phyloP scores from a whole-genome alignment of 2,329 filamentous ascomycete species.

The Macrophomina pseudophaseolina region DNA sequence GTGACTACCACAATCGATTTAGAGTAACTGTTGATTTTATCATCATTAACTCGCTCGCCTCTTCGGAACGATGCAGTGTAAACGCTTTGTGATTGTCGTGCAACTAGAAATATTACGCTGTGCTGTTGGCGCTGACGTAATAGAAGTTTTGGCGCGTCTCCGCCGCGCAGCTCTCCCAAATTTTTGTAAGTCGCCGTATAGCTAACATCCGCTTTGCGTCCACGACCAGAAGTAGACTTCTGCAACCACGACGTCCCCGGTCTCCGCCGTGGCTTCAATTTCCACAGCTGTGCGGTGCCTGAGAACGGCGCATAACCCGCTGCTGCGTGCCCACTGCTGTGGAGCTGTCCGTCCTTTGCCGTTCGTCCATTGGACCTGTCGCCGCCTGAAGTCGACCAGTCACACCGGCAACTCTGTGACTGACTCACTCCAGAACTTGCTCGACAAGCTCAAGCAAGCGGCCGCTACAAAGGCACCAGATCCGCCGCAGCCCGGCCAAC shows the following conservation, averaged over 20 bases:
- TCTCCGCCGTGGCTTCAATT: conserved; percentile 9
- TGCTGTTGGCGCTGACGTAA: conserved; percentile 10
- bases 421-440: background rate
- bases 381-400: conserved; percentile 10
- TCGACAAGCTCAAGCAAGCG: background rate
- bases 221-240: background rate
- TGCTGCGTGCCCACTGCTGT: background rate
- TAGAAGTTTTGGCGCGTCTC: conserved; percentile 8
- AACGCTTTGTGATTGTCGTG: background rate
- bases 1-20: conserved; percentile 13
- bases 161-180: conserved; percentile 1
- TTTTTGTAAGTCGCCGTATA: conserved; percentile 2
- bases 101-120: no score
- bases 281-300: background rate
- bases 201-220: background rate
- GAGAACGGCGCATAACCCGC: background rate
- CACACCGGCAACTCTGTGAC: background rate
- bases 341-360: background rate
- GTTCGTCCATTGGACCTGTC: background rate
- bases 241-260: background rate
- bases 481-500: background rate
- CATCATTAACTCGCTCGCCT: background rate
- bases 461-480: background rate
- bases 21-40: conserved; percentile 10
- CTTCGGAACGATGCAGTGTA: background rate